These are phyloP conservation scores for Candida taoyuanica DNA, from an alignment of 805 yeast genomes.

Conservation along the genomic window DNA sequence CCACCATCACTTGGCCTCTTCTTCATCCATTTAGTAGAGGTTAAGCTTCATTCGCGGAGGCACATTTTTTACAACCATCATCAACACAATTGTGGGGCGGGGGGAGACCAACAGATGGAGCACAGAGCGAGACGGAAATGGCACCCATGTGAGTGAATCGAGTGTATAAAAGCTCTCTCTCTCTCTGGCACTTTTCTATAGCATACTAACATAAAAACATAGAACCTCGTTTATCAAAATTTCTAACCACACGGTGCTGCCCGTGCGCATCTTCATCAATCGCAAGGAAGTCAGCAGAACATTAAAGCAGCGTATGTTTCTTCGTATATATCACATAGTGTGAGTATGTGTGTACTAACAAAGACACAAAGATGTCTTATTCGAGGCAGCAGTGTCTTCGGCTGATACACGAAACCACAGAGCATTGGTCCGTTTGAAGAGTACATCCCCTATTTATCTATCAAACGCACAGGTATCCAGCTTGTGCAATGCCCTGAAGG, in stretches of 20 bases:
- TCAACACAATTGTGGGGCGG: no score
- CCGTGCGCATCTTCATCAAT: constrained; percentile 18
- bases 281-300: constrained; percentile 14
- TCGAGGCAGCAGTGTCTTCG: constrained; percentile 22
- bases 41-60: background rate
- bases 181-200: no score
- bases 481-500: constrained; percentile 14
- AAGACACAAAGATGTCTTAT: constrained; percentile 5
- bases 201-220: no score
- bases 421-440: constrained; percentile 16
- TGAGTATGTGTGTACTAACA: no score
- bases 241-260: constrained; percentile 8
- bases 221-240: constrained; percentile 19
- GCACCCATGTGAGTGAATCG: constrained; percentile 19
- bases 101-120: no score
- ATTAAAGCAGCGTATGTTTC: constrained; percentile 7
- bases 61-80: background rate
- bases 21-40: background rate
- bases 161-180: no score
- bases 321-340: background rate
- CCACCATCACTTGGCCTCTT: background rate
- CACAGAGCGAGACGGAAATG: constrained; percentile 7
- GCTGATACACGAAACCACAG: constrained; percentile 17
- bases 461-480: constrained; percentile 20
- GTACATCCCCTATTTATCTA: constrained; percentile 15